Evolutionary conservation across 495 filamentous ascomycete species (phyloP), one percentile per base, ranked within the genome.

Genomic region (Physcia stellaris): DNA sequence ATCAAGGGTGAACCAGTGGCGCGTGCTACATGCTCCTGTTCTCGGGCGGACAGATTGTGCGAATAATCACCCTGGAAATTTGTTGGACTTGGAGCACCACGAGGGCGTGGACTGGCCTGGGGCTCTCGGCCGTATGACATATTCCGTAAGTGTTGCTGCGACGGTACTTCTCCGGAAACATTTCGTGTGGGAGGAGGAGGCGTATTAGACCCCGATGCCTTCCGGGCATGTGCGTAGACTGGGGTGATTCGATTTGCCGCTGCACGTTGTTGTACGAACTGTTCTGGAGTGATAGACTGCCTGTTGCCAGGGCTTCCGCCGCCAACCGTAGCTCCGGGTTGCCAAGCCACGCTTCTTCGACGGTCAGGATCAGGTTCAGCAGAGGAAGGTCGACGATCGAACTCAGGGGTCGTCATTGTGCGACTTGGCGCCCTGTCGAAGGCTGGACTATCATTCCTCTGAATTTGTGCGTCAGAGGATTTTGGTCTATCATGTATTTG

Each of bases 1-100:
- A 93, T 76, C 44, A 96, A 67, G 2, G 88, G 79, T 1, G 77
- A 79, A 0, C 83, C 83, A 5, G 88, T 94, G 43, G 83, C 66
- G 23, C 85, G 73, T n/a, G 88, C 83, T 21, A 96, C 77, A 51
- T 93, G 80, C 54, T 94, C 85, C 51, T 94, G 88, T 55, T 96
- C 88, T 6, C 83, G 79, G n/a, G 88, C 88, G 12, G 86, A 88
- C 15, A 94, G 71, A 39, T 79, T 73, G 2, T 65, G 67, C n/a
- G 73, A 70, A 22, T 73, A 45, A 39, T 83, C 78, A 32, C 42
- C 49, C 19, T 47, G 41, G 33, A 60, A 51, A 38, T 58, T 60
- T 26, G 68, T 56, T 49, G 67, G 48, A 32, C 47, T 56, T 31
- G 48, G 57, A 30, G 66, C 59, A 19, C 59, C 63, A 18, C 71